Base-by-base conservation (phyloP, 768 basidiomycete genomes). In the Mycena leptocephala region DNA sequence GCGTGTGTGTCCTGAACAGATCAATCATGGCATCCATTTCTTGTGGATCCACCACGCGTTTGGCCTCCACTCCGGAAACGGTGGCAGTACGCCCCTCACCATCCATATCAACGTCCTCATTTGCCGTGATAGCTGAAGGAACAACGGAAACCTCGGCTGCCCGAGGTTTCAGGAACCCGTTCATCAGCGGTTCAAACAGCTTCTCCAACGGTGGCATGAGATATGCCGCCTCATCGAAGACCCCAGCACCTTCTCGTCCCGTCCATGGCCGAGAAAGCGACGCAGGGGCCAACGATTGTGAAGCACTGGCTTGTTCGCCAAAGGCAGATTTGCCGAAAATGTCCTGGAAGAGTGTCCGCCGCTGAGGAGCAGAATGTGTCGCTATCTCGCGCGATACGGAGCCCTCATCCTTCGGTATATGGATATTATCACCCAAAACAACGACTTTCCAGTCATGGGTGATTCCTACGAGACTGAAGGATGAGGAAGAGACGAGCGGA, bases 241-340 rank as follows among this genome's bases (percentile, higher is more conserved):
- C 83, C 61, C 83, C 84, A 41, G 86, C 83, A 66, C 86, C 86
- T 65, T 88, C 88, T 76, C 84, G 89, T 81, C 83, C 86, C 77
- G 83, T 70, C 75, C 72, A 74, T 20, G 77, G 65, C 33, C 76
- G 72, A 51, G 72, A 43, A 14, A 67, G 62, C 24, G 77, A 72
- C 66, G 74, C 61, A 48, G 71, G 28, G 8, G 70, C 61, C n/a
- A 76, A 67, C 30, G 79, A 70, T 37, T 68, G 39, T 16, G 76
- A 65, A 22, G 83, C 76, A 39, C 81, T 75, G 37, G 86, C 81
- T 8, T 80, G 51, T 48, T 82, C 83, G 30, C 83, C 79, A 78
- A 97, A 92, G 3, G 94, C 94, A 55, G 95, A 91, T 73, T 91
- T 87, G 46, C 97, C 97, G 81, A 98, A 98, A 81, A 97, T 95